Percentiles rank a stretch among this genome's conserved stretches.
Evolutionary conservation across 768 basidiomycete genomes (phyloP).

Genomic region (Amanita pseudoporphyria): DNA sequence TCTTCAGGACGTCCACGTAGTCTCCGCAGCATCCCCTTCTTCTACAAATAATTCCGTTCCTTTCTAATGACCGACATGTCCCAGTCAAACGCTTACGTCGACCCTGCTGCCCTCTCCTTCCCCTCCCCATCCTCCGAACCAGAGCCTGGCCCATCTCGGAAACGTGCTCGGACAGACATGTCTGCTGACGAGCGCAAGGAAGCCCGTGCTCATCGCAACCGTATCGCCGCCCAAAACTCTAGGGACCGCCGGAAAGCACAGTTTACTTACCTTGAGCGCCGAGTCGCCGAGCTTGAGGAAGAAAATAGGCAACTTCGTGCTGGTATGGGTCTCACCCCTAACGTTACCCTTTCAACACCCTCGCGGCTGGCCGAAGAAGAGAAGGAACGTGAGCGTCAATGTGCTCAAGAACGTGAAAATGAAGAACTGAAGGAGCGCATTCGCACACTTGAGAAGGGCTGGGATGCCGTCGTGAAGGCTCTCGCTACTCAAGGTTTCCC

Average conservation of each 20-base stretch:
- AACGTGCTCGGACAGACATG: conserved; percentile 57
- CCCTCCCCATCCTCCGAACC: conserved; percentile 15
- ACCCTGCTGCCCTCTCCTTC: conserved; percentile 24
- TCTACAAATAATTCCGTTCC: conserved; percentile 10
- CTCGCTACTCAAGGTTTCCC: conserved; percentile 60
- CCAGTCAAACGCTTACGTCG: conserved; percentile 15
- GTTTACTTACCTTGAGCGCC: conserved; percentile 53
- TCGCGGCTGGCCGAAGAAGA: conserved; percentile 20
- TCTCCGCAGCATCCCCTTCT: conserved; percentile 22
- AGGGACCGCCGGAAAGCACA: conserved; percentile 87
- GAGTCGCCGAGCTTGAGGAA: conserved; percentile 68
- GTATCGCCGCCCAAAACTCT: conserved; percentile 90
- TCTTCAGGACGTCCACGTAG: conserved; percentile 25
- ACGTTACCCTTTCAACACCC: conserved; percentile 14
- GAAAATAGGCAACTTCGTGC: conserved; percentile 74
- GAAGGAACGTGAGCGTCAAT: conserved; percentile 34
- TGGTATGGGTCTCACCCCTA: conserved; percentile 25
- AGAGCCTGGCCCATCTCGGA: conserved; percentile 49
- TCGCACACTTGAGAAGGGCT: conserved; percentile 69
- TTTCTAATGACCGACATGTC: conserved; percentile 5
- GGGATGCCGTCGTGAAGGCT: conserved; percentile 73
- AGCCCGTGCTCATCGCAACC: conserved; percentile 83
- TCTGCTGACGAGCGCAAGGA: conserved; percentile 76
- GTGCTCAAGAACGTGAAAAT: conserved; percentile 54
- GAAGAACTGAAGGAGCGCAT: conserved; percentile 68